Percentiles rank a stretch among this genome's conserved stretches.
Conservation (phyloP, 495 filamentous ascomycete genomes). For the Podospora appendiculata region DNA sequence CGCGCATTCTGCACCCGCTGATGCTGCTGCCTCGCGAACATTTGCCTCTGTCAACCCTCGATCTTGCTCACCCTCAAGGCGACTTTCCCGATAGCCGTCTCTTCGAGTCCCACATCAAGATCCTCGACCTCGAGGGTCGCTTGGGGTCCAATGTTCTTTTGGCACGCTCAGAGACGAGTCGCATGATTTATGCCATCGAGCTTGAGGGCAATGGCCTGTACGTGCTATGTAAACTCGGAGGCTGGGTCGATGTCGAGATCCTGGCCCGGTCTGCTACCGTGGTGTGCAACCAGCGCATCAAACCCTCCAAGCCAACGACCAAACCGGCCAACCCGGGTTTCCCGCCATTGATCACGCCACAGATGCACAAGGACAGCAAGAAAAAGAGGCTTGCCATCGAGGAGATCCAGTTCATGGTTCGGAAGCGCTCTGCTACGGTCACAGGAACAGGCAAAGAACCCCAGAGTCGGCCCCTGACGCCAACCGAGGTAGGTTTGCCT, state of each 20-base stretch:
- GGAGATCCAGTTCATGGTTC: slow-evolving; percentile 33
- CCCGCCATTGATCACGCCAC: slow-evolving; percentile 23
- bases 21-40: slow-evolving; percentile 53
- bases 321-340: slow-evolving; percentile 1
- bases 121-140: slow-evolving; percentile 52
- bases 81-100: slow-evolving; percentile 43
- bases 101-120: slow-evolving; percentile 54
- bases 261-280: slow-evolving; percentile 35
- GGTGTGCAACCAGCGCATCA: slow-evolving; percentile 22
- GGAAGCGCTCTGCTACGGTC: slow-evolving; percentile 19
- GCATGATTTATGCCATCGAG: slow-evolving; percentile 63
- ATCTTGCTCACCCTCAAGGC: slow-evolving; percentile 44
- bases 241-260: slow-evolving; percentile 51
- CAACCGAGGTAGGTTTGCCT: neutral
- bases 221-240: slow-evolving; percentile 60
- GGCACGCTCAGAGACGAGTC: slow-evolving; percentile 51
- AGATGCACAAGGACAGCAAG: slow-evolving; percentile 36
- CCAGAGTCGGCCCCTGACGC: slow-evolving; percentile 6
- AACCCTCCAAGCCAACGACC: slow-evolving; percentile 2
- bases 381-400: slow-evolving; percentile 46
- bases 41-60: slow-evolving; percentile 54
- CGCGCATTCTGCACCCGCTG: slow-evolving; percentile 52
- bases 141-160: slow-evolving; percentile 54
- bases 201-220: slow-evolving; percentile 59
- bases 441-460: slow-evolving; percentile 25